phyloP scores from a whole-genome alignment of 495 filamentous ascomycete genomes.

The Trichoderma erinaceum region DNA sequence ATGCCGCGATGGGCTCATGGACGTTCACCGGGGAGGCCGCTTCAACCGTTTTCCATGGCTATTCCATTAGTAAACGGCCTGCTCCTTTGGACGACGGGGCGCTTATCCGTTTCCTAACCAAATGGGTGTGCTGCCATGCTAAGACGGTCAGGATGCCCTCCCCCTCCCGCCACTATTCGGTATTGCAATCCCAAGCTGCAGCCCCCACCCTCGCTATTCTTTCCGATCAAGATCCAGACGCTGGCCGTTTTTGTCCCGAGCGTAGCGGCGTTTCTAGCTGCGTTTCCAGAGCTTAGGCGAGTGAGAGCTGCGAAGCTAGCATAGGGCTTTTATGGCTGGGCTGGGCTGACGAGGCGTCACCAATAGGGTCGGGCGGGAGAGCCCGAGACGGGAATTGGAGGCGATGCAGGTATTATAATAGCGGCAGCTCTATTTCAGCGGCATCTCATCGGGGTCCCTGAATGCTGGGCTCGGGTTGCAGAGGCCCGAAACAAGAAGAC shows the following conservation, averaged over 20 bases:
- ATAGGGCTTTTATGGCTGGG: background rate
- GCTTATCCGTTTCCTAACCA: background rate
- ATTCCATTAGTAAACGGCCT: background rate
- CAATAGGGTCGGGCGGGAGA: background rate
- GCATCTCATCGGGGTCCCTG: background rate
- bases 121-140: background rate
- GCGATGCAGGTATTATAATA: background rate
- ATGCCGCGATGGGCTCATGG: background rate
- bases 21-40: background rate
- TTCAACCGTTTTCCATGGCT: background rate
- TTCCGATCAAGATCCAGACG: conserved; percentile 7
- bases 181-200: conserved; percentile 14
- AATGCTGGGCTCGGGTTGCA: background rate
- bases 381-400: background rate
- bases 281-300: conserved; percentile 3
- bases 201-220: conserved; percentile 13
- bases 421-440: background rate
- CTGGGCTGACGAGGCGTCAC: background rate
- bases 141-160: background rate
- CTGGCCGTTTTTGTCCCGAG: background rate
- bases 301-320: background rate
- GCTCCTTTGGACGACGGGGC: background rate
- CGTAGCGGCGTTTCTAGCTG: conserved; percentile 9
- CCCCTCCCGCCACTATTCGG: background rate
- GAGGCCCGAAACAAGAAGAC: background rate